Evolutionary conservation across 768 basidiomycete species (phyloP).

Genomic region (Nidularia sp.): DNA sequence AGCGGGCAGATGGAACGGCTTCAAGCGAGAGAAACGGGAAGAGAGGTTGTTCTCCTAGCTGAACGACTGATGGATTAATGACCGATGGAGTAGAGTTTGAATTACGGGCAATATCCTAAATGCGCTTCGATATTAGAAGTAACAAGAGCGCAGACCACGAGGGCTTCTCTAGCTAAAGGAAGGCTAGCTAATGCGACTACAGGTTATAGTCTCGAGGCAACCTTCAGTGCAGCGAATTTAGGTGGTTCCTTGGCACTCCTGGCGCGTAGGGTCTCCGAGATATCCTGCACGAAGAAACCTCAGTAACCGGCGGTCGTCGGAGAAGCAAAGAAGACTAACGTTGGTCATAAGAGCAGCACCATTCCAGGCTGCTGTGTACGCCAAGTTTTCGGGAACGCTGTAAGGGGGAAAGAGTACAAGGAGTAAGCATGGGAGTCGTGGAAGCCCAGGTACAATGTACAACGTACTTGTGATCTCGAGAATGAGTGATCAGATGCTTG

Average conservation of each 20-base stretch:
- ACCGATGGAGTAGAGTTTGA: too few species aligned
- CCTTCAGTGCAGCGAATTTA: constrained; percentile 19
- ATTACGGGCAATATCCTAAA: too few species aligned
- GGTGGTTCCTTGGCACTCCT: constrained; percentile 24
- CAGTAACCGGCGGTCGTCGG: not conserved
- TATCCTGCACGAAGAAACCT: constrained; percentile 25
- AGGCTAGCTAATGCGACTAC: too few species aligned
- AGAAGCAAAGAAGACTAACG: constrained; percentile 13
- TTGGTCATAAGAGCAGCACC: constrained; percentile 35
- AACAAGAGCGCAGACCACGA: too few species aligned
- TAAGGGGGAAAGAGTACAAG: not conserved
- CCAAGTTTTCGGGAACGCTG: constrained; percentile 37
- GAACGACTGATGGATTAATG: too few species aligned
- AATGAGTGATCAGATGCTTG: constrained; percentile 75
- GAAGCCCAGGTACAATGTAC: not conserved
- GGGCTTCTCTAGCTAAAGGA: too few species aligned
- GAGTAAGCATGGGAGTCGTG: too few species aligned
- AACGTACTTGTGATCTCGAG: constrained; percentile 72
- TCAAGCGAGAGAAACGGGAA: too few species aligned
- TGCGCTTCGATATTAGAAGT: too few species aligned
- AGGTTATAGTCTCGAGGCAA: constrained; percentile 7
- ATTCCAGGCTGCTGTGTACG: constrained; percentile 43
- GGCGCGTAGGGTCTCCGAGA: constrained; percentile 27
- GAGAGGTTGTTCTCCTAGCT: too few species aligned
- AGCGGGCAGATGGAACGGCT: too few species aligned